Conservation (phyloP, 2,329 filamentous ascomycete genomes). For the Gnomoniopsis sp. region DNA sequence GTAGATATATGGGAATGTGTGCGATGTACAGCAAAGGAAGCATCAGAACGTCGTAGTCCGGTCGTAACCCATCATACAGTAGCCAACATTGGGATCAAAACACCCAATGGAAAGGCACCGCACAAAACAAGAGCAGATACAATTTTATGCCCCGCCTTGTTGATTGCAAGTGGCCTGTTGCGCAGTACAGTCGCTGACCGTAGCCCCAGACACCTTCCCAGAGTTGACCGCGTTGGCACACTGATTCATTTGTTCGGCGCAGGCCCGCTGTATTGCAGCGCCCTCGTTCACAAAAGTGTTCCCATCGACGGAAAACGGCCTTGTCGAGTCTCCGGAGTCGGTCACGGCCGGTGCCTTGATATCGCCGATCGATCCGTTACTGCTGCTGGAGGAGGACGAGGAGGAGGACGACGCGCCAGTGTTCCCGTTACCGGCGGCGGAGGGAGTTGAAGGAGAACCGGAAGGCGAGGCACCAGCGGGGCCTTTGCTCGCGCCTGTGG, state of each 20-base stretch:
- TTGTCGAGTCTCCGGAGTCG: slow-evolving; percentile 42
- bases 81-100: background rate
- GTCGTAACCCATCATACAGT: background rate
- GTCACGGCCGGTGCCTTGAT: slow-evolving; percentile 47
- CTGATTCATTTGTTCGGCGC: slow-evolving; percentile 60
- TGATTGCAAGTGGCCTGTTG: slow-evolving; percentile 47
- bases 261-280: slow-evolving; percentile 57
- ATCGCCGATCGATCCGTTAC: slow-evolving; percentile 43
- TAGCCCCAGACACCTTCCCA: slow-evolving; percentile 38
- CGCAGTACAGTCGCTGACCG: slow-evolving; percentile 48
- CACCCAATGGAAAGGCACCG: background rate
- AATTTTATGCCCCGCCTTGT: slow-evolving; percentile 28
- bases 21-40: background rate
- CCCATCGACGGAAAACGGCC: slow-evolving; percentile 55
- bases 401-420: background rate
- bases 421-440: slow-evolving; percentile 4
- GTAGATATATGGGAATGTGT: background rate
- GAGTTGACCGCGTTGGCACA: slow-evolving; percentile 56
- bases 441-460: background rate
- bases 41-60: background rate
- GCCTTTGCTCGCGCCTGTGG: background rate
- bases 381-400: slow-evolving; percentile 18
- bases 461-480: background rate
- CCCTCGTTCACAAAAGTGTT: slow-evolving; percentile 54
- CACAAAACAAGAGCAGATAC: background rate